Evolutionary conservation across 306 rosid species (phyloP).

Genomic region (Potentilla sterilis): DNA sequence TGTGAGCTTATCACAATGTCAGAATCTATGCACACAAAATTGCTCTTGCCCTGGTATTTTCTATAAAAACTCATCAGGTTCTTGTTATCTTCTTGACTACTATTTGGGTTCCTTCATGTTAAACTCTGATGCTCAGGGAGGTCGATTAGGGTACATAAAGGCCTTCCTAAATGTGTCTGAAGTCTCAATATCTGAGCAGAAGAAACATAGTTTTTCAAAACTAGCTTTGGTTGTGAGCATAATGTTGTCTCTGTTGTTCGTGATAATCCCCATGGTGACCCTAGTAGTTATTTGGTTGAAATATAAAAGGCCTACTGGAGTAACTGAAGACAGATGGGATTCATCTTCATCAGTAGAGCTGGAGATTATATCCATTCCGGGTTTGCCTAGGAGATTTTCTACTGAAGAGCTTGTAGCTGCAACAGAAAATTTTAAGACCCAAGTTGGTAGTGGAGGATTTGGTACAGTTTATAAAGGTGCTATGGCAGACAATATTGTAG

Average conservation of each 20-base stretch:
- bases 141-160: constrained; percentile 24
- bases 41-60: constrained; percentile 24
- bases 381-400: constrained; percentile 20
- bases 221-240: constrained; percentile 15
- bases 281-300: constrained; percentile 7
- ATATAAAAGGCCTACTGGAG: background rate
- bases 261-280: background rate
- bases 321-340: background rate
- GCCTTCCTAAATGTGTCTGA: background rate
- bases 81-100: constrained; percentile 15
- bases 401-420: constrained; percentile 19
- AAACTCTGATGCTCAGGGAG: background rate
- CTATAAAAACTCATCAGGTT: constrained; percentile 14
- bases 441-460: constrained; percentile 29
- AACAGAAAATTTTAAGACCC: constrained; percentile 24
- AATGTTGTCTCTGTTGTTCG: background rate
- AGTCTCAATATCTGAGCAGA: background rate
- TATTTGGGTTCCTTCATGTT: background rate
- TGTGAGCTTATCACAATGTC: constrained; percentile 8
- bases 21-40: constrained; percentile 9
- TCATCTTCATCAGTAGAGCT: constrained; percentile 13
- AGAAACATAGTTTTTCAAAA: constrained; percentile 3
- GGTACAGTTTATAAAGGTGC: constrained; percentile 32
- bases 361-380: constrained; percentile 20
- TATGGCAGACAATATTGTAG: constrained; percentile 6